phyloP scores from a whole-genome alignment of 2,329 filamentous ascomycete genomes.

The Pyrenochaeta sp. region DNA sequence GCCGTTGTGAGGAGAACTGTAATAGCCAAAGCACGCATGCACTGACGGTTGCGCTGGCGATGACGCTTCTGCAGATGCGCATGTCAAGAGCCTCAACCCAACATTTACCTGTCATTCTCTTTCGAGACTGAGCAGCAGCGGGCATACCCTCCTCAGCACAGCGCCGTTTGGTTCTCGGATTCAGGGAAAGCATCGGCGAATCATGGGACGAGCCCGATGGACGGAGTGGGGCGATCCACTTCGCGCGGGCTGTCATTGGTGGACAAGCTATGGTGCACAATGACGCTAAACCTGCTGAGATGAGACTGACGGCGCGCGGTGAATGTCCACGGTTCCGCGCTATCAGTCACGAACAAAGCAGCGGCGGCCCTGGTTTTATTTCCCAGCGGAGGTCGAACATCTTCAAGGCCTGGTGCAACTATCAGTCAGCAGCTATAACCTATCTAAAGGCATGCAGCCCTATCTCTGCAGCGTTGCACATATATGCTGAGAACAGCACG shows the following conservation, averaged over 20 bases:
- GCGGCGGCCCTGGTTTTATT: background rate
- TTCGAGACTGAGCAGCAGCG: slow-evolving; percentile 22
- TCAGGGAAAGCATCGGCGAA: slow-evolving; percentile 1
- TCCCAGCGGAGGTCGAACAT: background rate
- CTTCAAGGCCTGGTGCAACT: background rate
- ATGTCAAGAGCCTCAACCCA: background rate
- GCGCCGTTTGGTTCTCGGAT: slow-evolving; percentile 9
- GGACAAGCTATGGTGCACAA: background rate
- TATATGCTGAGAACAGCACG: background rate
- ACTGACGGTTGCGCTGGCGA: background rate
- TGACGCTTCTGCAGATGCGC: background rate
- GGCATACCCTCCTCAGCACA: slow-evolving; percentile 16
- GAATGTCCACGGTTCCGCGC: slow-evolving; percentile 1
- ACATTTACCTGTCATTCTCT: slow-evolving; percentile 18
- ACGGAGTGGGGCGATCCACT: background rate
- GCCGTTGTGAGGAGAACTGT: slow-evolving; percentile 1
- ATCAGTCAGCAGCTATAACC: background rate
- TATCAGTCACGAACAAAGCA: background rate
- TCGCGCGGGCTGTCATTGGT: slow-evolving; percentile 2
- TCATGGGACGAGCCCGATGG: background rate
- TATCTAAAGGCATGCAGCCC: background rate
- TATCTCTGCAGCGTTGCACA: background rate
- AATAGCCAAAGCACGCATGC: background rate
- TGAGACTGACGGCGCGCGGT: slow-evolving; percentile 6
- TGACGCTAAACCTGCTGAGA: slow-evolving; percentile 7